These are phyloP conservation scores for Paramecium tetraurelia DNA, from an alignment of 73 alveolate species.

Conservation along the genomic window DNA sequence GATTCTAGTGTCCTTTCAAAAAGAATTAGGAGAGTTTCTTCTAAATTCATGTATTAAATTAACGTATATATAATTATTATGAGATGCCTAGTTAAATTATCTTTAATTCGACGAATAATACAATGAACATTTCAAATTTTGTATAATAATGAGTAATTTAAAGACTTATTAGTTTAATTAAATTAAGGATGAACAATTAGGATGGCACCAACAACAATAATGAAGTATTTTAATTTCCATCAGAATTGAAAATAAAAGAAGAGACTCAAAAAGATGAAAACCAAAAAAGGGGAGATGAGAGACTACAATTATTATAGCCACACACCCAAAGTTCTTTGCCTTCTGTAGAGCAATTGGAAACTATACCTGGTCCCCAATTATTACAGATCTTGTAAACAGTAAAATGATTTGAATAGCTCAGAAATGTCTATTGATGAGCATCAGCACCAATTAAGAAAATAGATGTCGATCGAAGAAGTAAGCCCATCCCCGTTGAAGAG, in stretches of 20 bases:
- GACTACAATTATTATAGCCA: neutral
- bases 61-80: neutral
- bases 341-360: neutral
- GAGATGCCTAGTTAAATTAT: neutral
- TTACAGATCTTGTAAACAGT: neutral
- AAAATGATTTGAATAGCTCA: neutral
- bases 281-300: neutral
- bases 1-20: neutral
- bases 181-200: neutral
- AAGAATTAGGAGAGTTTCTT: neutral
- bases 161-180: neutral
- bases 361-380: neutral
- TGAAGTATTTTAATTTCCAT: neutral
- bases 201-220: neutral
- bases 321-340: conserved; percentile 7
- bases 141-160: neutral
- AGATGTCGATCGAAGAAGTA: neutral
- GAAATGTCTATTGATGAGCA: neutral
- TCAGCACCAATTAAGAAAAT: neutral
- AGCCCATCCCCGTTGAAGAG: neutral
- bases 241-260: neutral
- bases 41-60: neutral
- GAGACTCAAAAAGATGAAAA: neutral
- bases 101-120: neutral
- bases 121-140: neutral